phyloP scores from a whole-genome alignment of 169 alveolate genomes.

The Plasmodium cynomolgi region DNA sequence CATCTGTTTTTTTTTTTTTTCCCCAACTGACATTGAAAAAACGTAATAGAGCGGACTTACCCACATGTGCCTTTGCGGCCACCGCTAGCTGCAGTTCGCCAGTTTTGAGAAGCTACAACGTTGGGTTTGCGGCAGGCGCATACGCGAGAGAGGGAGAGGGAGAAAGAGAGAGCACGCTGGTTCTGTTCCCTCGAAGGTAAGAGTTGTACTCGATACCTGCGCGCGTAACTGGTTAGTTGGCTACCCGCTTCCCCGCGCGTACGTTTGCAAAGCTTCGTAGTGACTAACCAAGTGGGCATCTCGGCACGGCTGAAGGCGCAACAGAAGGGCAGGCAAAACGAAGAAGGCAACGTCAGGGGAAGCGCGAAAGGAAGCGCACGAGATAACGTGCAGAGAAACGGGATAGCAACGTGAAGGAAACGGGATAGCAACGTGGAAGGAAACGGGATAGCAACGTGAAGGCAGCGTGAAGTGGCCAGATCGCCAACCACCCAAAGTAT shows the following conservation, averaged over 20 bases:
- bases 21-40: background rate
- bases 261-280: background rate
- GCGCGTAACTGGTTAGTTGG: background rate
- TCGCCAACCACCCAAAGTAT: background rate
- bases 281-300: background rate
- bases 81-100: background rate
- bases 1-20: background rate
- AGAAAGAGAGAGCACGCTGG: background rate
- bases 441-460: background rate
- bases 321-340: background rate
- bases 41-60: background rate
- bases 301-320: background rate
- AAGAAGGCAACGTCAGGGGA: background rate
- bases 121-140: background rate
- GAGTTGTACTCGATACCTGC: background rate
- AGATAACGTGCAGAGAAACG: too few species aligned
- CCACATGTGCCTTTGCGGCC: background rate
- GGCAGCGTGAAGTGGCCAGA: background rate
- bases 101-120: background rate
- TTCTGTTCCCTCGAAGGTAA: background rate
- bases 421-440: too few species aligned
- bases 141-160: background rate
- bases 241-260: background rate
- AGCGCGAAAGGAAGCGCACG: too few species aligned
- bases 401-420: background rate